Evolutionary conservation across 495 filamentous ascomycete species (phyloP).

Genomic region (Cladorrhinum samala): DNA sequence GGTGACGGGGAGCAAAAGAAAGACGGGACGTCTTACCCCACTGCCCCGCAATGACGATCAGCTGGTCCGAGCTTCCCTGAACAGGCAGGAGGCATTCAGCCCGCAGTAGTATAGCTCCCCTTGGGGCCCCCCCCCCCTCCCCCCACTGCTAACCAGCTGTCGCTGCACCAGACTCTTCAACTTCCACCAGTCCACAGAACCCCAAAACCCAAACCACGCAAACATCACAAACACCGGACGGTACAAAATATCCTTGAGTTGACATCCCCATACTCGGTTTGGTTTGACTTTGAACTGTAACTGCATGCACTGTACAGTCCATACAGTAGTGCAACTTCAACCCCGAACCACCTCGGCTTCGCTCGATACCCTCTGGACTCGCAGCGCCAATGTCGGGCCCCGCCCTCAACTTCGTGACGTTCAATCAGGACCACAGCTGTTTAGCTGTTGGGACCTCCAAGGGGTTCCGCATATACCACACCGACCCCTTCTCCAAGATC

Average conservation of each 20-base stretch:
- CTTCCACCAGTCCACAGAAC: no score
- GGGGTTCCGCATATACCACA: constrained; percentile 93
- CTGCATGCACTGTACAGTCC: no score
- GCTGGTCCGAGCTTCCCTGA: constrained; percentile 12
- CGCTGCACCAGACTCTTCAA: not conserved
- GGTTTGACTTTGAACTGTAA: no score
- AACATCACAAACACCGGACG: no score
- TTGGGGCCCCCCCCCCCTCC: not conserved
- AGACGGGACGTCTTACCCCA: no score
- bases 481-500: constrained; percentile 88
- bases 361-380: not conserved
- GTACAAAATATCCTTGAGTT: no score
- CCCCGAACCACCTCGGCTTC: no score
- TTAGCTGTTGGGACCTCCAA: constrained; percentile 87
- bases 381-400: constrained; percentile 38
- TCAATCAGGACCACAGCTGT: constrained; percentile 98
- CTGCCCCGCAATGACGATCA: constrained; percentile 17
- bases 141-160: not conserved
- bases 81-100: not conserved
- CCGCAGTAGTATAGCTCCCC: not conserved
- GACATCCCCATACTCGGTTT: no score
- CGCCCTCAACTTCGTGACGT: constrained; percentile 94
- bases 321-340: no score
- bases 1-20: no score
- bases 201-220: no score